Evolutionary conservation across 2,329 filamentous ascomycete genomes (phyloP).

Genomic region (Whalleya microplaca): DNA sequence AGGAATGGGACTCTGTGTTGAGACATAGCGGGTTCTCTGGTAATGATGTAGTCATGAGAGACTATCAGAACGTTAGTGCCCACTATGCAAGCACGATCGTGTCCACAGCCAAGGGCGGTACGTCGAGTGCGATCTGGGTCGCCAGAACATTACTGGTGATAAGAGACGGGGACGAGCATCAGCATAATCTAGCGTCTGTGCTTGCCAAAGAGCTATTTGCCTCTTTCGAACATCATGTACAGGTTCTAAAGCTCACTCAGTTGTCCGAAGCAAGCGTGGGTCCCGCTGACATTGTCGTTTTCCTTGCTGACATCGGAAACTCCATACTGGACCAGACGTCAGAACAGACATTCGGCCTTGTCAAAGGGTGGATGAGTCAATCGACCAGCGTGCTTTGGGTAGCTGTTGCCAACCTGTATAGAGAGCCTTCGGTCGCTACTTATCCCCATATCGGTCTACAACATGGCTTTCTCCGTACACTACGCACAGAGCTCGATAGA

Average conservation of each 20-base stretch:
- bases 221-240: no score
- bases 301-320: background rate
- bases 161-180: background rate
- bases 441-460: constrained; percentile 1
- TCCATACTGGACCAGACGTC: background rate
- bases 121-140: background rate
- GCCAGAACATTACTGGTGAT: background rate
- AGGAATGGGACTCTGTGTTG: constrained; percentile 8
- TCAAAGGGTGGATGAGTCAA: background rate
- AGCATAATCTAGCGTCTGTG: background rate
- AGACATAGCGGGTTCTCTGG: constrained; percentile 12
- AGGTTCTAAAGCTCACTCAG: no score
- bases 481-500: constrained; percentile 6
- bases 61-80: background rate
- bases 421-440: background rate
- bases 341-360: background rate
- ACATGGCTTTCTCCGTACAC: constrained; percentile 5
- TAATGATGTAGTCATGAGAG: constrained; percentile 13
- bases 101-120: background rate
- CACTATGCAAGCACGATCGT: constrained; percentile 5
- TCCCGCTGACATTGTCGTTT: background rate
- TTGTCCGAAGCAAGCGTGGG: no score
- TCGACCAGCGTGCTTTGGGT: constrained; percentile 11
- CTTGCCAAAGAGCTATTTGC: no score
- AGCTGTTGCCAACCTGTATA: background rate